Evolutionary conservation across 176 grass and related monocot species (phyloP).

Genomic region (Luzula sylvatica): DNA sequence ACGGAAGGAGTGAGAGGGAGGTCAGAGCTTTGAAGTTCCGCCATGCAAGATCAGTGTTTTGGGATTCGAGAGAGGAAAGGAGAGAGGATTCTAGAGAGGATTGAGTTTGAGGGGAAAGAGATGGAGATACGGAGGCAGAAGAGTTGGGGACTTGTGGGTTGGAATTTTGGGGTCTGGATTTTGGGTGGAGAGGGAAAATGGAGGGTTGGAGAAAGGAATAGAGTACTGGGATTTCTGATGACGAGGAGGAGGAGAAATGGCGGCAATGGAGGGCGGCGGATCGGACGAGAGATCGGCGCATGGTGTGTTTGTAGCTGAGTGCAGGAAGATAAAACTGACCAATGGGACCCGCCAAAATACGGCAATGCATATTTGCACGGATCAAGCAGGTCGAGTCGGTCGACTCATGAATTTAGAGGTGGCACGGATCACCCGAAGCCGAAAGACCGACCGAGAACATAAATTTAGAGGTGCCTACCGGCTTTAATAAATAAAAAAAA

Average conservation of each 20-base stretch:
- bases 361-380: too few relatives aligned
- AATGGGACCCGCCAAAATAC: too few relatives aligned
- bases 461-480: too few relatives aligned
- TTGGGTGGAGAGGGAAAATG: constrained; percentile 60
- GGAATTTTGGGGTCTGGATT: constrained; percentile 24
- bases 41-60: constrained; percentile 60
- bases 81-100: constrained; percentile 46
- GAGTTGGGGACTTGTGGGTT: background rate
- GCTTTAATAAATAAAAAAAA: too few relatives aligned
- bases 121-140: background rate
- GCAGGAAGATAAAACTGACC: too few relatives aligned
- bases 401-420: too few relatives aligned
- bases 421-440: too few relatives aligned
- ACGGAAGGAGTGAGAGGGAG: constrained; percentile 33
- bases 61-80: constrained; percentile 31
- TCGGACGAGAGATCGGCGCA: constrained; percentile 10
- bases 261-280: background rate
- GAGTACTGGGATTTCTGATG: constrained; percentile 45
- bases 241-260: constrained; percentile 22
- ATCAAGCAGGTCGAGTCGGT: too few relatives aligned
- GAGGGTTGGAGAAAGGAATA: constrained; percentile 80
- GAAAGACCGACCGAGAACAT: too few relatives aligned
- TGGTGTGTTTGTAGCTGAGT: too few relatives aligned
- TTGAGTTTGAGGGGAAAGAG: constrained; percentile 15
- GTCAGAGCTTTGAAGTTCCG: constrained; percentile 71